A percentile compares a stretch with the other conserved stretches of the same genome.
Conservation (phyloP, 768 basidiomycete genomes). For the Agaricus blazei region DNA sequence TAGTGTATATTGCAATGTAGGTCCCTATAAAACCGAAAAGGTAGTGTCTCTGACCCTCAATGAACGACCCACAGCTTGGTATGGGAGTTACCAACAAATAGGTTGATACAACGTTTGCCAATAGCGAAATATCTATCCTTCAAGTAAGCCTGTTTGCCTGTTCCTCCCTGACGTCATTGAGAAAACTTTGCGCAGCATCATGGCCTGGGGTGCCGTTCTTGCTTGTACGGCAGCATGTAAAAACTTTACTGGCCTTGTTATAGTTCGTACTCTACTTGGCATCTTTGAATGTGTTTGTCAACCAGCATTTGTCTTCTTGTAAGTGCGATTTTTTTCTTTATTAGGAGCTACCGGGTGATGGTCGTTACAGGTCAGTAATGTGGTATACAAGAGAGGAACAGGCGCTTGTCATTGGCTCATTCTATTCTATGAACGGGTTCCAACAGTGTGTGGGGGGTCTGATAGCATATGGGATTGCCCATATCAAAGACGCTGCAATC, state of each 20-base stretch:
- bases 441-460: slow-evolving; percentile 45
- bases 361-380: slow-evolving; percentile 35
- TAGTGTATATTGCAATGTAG: slow-evolving; percentile 38
- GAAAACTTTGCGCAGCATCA: slow-evolving; percentile 20
- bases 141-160: slow-evolving; percentile 24
- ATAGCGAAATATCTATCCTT: slow-evolving; percentile 45
- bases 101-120: slow-evolving; percentile 42
- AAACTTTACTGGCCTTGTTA: slow-evolving; percentile 36
- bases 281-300: slow-evolving; percentile 45
- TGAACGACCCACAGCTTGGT: slow-evolving; percentile 19
- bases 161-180: neutral
- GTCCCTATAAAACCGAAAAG: slow-evolving; percentile 1
- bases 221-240: slow-evolving; percentile 45
- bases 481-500: slow-evolving; percentile 31
- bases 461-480: slow-evolving; percentile 45
- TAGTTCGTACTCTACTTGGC: slow-evolving; percentile 43
- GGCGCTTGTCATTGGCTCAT: slow-evolving; percentile 38
- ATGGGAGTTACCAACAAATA: slow-evolving; percentile 46
- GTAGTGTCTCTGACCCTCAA: neutral
- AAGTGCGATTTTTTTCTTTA: slow-evolving; percentile 8
- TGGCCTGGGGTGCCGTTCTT: slow-evolving; percentile 40
- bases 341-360: neutral
- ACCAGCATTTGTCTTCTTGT: slow-evolving; percentile 42
- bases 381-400: slow-evolving; percentile 50
- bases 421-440: slow-evolving; percentile 44